These are phyloP conservation scores for Gaeumannomyces tritici DNA, from an alignment of 2,329 filamentous ascomycete species.

Conservation along the genomic window DNA sequence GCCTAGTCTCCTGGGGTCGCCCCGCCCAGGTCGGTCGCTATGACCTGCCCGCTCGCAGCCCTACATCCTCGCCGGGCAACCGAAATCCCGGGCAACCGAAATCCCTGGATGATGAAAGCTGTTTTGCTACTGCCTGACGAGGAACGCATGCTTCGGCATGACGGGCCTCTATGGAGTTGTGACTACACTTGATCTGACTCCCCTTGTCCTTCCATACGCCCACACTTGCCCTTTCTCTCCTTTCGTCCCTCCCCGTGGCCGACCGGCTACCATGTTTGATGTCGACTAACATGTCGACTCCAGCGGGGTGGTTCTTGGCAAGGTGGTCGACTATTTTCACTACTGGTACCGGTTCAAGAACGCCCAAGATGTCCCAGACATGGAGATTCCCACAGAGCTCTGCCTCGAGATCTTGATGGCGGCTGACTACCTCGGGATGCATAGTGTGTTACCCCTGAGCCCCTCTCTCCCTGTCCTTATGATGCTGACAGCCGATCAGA, in stretches of 20 bases:
- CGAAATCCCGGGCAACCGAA: slow-evolving; percentile 4
- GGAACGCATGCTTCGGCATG: slow-evolving; percentile 8
- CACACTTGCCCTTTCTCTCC: background rate
- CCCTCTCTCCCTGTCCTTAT: background rate
- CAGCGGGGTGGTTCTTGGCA: slow-evolving; percentile 62
- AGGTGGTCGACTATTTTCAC: slow-evolving; percentile 75
- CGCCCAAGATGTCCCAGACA: slow-evolving; percentile 64
- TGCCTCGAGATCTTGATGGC: slow-evolving; percentile 71
- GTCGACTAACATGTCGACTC: slow-evolving; percentile 5
- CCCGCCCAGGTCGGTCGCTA: slow-evolving; percentile 2
- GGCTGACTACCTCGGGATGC: slow-evolving; percentile 65
- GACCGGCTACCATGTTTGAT: background rate
- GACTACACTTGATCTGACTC: slow-evolving; percentile 17
- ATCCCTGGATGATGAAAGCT: slow-evolving; percentile 23
- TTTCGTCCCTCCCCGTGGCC: background rate
- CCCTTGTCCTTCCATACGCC: background rate
- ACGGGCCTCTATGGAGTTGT: slow-evolving; percentile 2
- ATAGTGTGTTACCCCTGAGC: slow-evolving; percentile 33
- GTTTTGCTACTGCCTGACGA: slow-evolving; percentile 3
- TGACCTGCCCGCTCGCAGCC: slow-evolving; percentile 1
- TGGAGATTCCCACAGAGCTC: slow-evolving; percentile 71
- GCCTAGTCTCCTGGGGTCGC: background rate
- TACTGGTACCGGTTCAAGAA: slow-evolving; percentile 70
- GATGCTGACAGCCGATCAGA: background rate
- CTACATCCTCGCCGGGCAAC: slow-evolving; percentile 1